These are phyloP conservation scores for Exophiala sp. DNA, from an alignment of 2,329 filamentous ascomycete species.

Conservation along the genomic window DNA sequence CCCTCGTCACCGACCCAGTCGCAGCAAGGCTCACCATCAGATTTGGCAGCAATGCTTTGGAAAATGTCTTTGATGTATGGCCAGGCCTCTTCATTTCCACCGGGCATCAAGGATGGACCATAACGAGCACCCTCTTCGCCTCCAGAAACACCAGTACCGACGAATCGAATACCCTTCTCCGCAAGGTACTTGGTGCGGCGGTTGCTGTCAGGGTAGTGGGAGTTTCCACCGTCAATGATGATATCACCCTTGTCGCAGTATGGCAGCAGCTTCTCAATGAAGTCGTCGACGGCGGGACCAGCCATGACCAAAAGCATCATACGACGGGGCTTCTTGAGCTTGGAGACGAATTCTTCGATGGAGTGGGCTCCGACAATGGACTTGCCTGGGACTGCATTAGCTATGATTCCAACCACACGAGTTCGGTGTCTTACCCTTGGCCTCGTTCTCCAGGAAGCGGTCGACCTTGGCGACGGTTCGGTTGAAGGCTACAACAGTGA, in stretches of 20 bases:
- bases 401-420: not conserved
- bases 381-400: slow-evolving; percentile 63
- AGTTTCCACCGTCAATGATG: slow-evolving; percentile 99
- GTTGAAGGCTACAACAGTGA: slow-evolving; percentile 98
- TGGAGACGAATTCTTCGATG: slow-evolving; percentile 88
- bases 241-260: slow-evolving; percentile 84
- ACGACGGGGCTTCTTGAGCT: slow-evolving; percentile 95
- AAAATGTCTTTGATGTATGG: slow-evolving; percentile 98
- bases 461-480: slow-evolving; percentile 98
- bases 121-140: slow-evolving; percentile 99
- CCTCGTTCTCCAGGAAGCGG: slow-evolving; percentile 84
- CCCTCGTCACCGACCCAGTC: slow-evolving; percentile 99
- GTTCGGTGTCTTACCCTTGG: slow-evolving; percentile 59
- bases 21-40: slow-evolving; percentile 94
- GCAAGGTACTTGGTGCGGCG: slow-evolving; percentile 87
- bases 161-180: slow-evolving; percentile 86
- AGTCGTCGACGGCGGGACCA: slow-evolving; percentile 95
- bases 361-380: slow-evolving; percentile 90
- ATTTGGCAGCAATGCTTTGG: slow-evolving; percentile 96
- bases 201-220: slow-evolving; percentile 98
- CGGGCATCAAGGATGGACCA: slow-evolving; percentile 96
- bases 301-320: slow-evolving; percentile 99
- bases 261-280: slow-evolving; percentile 91
- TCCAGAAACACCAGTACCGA: slow-evolving; percentile 95
- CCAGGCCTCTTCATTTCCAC: slow-evolving; percentile 98